Evolutionary conservation across 345 rosid species (phyloP), one percentile per base, ranked within the genome.

Genomic region (Erodium maritimum): DNA sequence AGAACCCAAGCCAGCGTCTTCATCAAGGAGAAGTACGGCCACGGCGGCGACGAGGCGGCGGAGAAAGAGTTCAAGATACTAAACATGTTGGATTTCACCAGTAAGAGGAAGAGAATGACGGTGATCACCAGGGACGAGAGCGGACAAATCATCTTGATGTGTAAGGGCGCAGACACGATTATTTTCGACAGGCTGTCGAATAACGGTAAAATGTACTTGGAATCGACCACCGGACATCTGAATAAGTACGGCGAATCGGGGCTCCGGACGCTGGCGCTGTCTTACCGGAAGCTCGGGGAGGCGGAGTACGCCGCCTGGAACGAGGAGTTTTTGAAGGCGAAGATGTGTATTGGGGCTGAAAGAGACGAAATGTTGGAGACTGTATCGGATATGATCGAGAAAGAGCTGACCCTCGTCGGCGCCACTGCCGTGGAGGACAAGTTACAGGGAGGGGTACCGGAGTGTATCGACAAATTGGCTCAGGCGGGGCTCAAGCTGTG

Each of bases 371-470:
- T 59, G 69, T 50, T 66, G 23, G 59, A 50, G 29, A 51, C 42
- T 24, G 64, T 66, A 3, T 61, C 69, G n/a, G 29, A 22, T 7
- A 66, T 33, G 50, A 48, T 66, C 1, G 69, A 66, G 50, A 66
- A 23, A 17, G 54, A 60, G 23, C 21, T 66, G 22, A 54, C 12
- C 16, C 52, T 66, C 0, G 59, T 66, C 5, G 69, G 69, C 53
- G 69, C 69, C 18, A 52, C 69, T 10, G 64, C 69, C 5, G 50
- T 66, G 42, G 69, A 66, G 54, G 69, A 66, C 45, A 66, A 66
- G 25, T 50, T 66, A 17, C 69, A 66, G 59, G 23, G 59, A 3
- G 69, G 69, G 52, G 69, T 66, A 17, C 69, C 69, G 3, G 63
- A 65, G 52, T 54, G 57, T 22, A 65, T 65, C 12, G 69, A 65